Evolutionary conservation across 352 stramenopile species (phyloP), one percentile per base, ranked within the genome.

Genomic region (Aphanomyces euteiches): DNA sequence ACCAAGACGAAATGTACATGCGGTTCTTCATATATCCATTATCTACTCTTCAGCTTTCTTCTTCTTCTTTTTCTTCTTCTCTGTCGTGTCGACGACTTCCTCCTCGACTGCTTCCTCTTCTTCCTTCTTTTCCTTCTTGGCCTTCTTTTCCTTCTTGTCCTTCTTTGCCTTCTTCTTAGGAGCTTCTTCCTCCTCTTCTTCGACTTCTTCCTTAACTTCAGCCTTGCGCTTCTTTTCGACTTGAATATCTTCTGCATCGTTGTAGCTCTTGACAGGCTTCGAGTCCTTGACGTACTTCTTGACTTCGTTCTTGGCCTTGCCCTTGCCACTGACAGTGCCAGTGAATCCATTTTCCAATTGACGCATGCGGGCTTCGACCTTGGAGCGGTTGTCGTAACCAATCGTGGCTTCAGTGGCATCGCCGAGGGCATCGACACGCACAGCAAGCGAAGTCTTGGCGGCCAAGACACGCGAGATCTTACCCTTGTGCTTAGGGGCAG

Each of bases 401-500:
- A 99, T 98, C 15, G 87, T 98, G 41, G 95, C 92, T 59, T 97
- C 87, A 1, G 92, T 96, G 36, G 96, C 90, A 73, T 99, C 98
- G 47, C 93, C 97, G 6, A 99, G 81, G 7, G 98, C 97, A 83
- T 99, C 98, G n/a, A 99, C 97, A 74, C 98, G 93, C 54, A 98
- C 98, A n/a, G 97, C 97, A 17, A 99, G 82, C 28, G 98, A 81
- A 37, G 94, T 98, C 88, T 99, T 99, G 65, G 96, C 97, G 13
- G 98, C 97, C 57, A 99, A 81, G 21, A 99, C 96, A 71, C 98
- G 93, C 72, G 87, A 98, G 70, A 99, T 99, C 79, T 99, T 99
- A 72, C 98, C 98, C 88, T 99, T 99, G 84, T 99, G 92, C 88
- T 99, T 99, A 3, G 97, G 93, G n/a, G 92, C 89, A 1, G 97